These are phyloP conservation scores for Udeniomyces megalosporus DNA, from an alignment of 768 basidiomycete genomes.

Conservation along the genomic window DNA sequence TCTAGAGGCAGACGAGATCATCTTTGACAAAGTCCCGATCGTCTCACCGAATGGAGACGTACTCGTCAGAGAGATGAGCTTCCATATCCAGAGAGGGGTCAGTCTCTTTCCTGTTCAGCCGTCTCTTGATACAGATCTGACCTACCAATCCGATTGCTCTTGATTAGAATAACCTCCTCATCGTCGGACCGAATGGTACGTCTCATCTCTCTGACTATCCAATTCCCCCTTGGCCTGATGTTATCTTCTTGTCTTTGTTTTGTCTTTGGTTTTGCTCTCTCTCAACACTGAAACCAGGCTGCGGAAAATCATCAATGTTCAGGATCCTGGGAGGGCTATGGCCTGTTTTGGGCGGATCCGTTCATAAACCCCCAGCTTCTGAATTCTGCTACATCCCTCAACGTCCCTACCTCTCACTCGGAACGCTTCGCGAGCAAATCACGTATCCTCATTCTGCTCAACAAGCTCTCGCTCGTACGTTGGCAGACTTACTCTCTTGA, in stretches of 20 bases:
- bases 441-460: conserved; percentile 78
- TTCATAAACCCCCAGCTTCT: conserved; percentile 71
- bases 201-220: neutral
- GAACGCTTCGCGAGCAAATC: conserved; percentile 87
- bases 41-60: conserved; percentile 93
- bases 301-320: conserved; percentile 81
- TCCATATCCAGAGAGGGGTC: conserved; percentile 76
- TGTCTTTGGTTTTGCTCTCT: too few species aligned
- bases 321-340: conserved; percentile 77
- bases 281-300: too few species aligned
- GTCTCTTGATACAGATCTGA: too few species aligned
- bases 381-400: conserved; percentile 93
- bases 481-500: neutral
- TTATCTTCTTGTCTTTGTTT: too few species aligned
- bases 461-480: conserved; percentile 63
- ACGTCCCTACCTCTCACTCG: conserved; percentile 81
- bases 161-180: too few species aligned
- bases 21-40: conserved; percentile 84
- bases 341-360: conserved; percentile 40
- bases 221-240: too few species aligned
- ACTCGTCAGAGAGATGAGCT: conserved; percentile 65
- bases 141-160: too few species aligned
- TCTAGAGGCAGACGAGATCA: conserved; percentile 71
- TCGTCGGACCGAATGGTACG: conserved; percentile 76
- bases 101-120: neutral